Evolutionary conservation across 176 grass and related monocot species (phyloP), one percentile per base, ranked within the genome.

Genomic region (Typha latifolia): DNA sequence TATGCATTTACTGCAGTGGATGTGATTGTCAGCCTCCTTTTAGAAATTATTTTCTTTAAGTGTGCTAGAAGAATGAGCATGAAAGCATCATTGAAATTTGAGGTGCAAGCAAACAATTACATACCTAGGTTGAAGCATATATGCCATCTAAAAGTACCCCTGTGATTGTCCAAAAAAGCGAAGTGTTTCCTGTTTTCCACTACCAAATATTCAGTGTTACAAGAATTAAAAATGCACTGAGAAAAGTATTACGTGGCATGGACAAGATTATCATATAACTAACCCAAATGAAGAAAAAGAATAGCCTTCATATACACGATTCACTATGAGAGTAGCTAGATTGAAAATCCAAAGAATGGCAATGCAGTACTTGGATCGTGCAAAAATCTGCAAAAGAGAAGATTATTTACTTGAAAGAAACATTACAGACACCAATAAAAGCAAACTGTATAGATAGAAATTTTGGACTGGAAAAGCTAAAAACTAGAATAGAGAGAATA

Each of bases 51-150:
- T 14, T 11, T 15, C 20, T 29, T 23, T 13, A 69, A 51, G 50
- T 12, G 51, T 50, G 15, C 21, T 51, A 24, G 14, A 49, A 15
- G 24, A 65, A 65, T 32, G 62, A 34, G 62, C 31, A 29, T 34
- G 4, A 16, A 59, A 22, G 53, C 18, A 59, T 59, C 53, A 22
- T 59, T 59, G 14, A 9, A 22, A 21, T 59, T 59, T 59, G 5
- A 57, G 29, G 8, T 23, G 64, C 61, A 75, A 71, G 16, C 12
- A 74, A 70, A 21, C 66, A 50, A 79, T 64, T 52, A 64, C 31
- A 68, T 92, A 97, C 94, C 88, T 69, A 97, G 87, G 77, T 97
- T 97, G 72, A 97, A 97, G 79, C 85, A 97, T 73, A 92, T 97
- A 72, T 92, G 94, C 94, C 94, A 97, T 52, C 94, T 87, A 85